These are phyloP conservation scores for Neurospora africana DNA, from an alignment of 495 filamentous ascomycete genomes.

Conservation along the genomic window DNA sequence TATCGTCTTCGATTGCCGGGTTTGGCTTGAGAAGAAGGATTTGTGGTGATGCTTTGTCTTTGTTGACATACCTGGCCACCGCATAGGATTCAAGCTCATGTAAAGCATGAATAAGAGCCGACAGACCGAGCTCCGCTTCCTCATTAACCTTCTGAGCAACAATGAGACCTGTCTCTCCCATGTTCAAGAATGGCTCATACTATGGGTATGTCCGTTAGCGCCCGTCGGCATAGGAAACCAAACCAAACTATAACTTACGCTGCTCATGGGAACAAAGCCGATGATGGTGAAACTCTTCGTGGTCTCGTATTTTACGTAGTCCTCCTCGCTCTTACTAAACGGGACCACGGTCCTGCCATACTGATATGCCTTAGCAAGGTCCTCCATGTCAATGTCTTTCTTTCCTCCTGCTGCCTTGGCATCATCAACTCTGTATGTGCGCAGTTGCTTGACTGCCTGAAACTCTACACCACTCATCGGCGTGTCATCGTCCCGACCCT, in stretches of 20 bases:
- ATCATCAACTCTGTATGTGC: conserved; percentile 72
- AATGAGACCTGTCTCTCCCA: conserved; percentile 66
- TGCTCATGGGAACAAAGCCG: conserved; percentile 69
- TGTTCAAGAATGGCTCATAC: conserved; percentile 78
- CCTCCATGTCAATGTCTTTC: conserved; percentile 69
- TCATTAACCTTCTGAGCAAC: conserved; percentile 63
- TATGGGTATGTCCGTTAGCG: conserved; percentile 21
- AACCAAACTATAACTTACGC: conserved; percentile 37
- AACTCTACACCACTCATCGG: conserved; percentile 39
- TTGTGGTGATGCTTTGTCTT: conserved; percentile 64
- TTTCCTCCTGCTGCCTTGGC: conserved; percentile 66
- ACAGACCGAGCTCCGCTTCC: conserved; percentile 69
- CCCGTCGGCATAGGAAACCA: not conserved
- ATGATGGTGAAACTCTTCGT: conserved; percentile 63
- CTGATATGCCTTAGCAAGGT: conserved; percentile 84
- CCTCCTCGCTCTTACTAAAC: conserved; percentile 73
- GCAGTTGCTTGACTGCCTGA: conserved; percentile 55
- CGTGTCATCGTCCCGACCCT: conserved; percentile 38
- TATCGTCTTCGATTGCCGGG: conserved; percentile 65
- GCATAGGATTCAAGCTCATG: conserved; percentile 80
- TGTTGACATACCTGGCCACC: conserved; percentile 72
- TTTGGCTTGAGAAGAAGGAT: conserved; percentile 77
- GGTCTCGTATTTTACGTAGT: conserved; percentile 73
- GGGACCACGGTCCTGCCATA: conserved; percentile 89
- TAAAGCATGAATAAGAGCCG: conserved; percentile 81